Conservation (phyloP, 2,329 filamentous ascomycete species). For the Bimuria novae-zelandiae region DNA sequence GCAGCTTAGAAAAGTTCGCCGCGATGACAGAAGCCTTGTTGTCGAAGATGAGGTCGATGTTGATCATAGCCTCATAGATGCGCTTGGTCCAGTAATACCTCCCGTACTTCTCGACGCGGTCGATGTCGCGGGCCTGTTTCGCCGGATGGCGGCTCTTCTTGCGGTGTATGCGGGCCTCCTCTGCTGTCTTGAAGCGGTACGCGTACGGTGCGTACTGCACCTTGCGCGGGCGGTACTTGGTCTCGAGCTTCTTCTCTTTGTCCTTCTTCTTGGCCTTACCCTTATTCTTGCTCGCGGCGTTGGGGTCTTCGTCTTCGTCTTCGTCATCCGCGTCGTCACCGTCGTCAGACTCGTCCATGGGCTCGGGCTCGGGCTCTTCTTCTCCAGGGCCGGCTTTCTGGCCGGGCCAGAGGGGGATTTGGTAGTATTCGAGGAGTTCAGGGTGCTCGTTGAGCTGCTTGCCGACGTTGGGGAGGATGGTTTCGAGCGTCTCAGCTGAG, state of each 20-base stretch:
- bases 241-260: not conserved
- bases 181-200: conserved; percentile 22
- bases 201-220: conserved; percentile 21
- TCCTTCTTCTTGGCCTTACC: not conserved
- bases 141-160: conserved; percentile 16
- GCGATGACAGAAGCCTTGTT: conserved; percentile 18
- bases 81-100: conserved; percentile 38
- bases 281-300: not conserved
- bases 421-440: not conserved
- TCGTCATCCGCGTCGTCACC: not conserved
- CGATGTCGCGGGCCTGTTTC: conserved; percentile 24
- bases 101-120: conserved; percentile 26
- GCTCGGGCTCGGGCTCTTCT: too few relatives aligned
- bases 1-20: conserved; percentile 19
- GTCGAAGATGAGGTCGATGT: conserved; percentile 25
- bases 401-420: not conserved
- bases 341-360: not conserved
- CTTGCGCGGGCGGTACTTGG: not conserved
- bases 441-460: not conserved
- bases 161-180: conserved; percentile 25
- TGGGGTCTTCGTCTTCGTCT: not conserved
- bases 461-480: not conserved
- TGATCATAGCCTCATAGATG: conserved; percentile 38
- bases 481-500: not conserved
- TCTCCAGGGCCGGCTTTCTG: not conserved